Percentiles rank a stretch among this genome's conserved stretches.
phyloP scores from a whole-genome alignment of 2,329 filamentous ascomycete genomes.

The Coniosporium tulheliwenetii region DNA sequence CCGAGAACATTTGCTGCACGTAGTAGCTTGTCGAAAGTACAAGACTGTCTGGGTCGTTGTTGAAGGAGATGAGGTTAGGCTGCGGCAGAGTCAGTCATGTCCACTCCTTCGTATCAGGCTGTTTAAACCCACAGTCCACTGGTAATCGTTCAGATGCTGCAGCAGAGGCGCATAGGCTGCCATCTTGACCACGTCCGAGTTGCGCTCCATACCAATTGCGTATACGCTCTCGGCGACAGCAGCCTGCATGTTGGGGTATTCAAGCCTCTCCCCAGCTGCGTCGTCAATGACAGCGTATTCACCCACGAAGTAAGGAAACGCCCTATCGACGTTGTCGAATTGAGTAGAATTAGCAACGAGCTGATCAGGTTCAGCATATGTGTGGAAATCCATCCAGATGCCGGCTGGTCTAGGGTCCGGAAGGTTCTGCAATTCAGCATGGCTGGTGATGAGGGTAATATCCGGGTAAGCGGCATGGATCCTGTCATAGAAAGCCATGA shows the following conservation, averaged over 20 bases:
- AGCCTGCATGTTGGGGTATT: constrained; percentile 30
- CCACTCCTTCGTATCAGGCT: no score
- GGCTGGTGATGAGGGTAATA: constrained; percentile 35
- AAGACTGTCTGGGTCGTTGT: constrained; percentile 19
- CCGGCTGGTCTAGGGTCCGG: constrained; percentile 15
- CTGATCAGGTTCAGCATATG: constrained; percentile 35
- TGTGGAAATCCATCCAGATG: constrained; percentile 31
- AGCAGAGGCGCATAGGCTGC: constrained; percentile 29
- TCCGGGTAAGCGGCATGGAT: constrained; percentile 41
- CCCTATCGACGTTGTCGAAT: constrained; percentile 32
- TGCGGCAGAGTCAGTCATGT: no score
- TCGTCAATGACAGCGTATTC: constrained; percentile 36
- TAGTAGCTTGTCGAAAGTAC: constrained; percentile 15
- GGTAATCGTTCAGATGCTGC: constrained; percentile 18
- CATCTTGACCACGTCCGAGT: constrained; percentile 34
- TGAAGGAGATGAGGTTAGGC: constrained; percentile 23
- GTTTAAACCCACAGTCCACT: constrained; percentile 10
- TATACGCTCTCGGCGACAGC: constrained; percentile 50
- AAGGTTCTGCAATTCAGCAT: constrained; percentile 16
- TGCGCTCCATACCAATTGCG: constrained; percentile 49
- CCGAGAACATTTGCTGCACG: constrained; percentile 24
- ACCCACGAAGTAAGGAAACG: constrained; percentile 22
- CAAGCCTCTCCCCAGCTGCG: constrained; percentile 33
- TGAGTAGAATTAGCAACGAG: constrained; percentile 34
- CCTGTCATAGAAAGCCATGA: constrained; percentile 43